Base-by-base conservation (phyloP, 139 green algal species). In the Chlamydomonas sphaeroides region DNA sequence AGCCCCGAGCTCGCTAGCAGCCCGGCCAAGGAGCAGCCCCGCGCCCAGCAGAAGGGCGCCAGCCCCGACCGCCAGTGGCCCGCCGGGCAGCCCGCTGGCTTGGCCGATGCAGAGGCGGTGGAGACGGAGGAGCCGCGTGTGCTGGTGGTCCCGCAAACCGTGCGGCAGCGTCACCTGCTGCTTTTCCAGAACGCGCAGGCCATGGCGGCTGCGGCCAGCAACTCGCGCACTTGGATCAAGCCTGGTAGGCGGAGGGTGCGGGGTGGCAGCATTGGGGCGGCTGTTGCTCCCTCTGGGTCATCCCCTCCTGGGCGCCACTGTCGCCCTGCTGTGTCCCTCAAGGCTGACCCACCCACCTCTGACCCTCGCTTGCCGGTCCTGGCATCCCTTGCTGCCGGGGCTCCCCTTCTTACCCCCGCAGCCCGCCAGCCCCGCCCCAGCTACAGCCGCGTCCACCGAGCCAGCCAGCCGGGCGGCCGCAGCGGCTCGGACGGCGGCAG, bases 71-170 rank as follows among this genome's bases (percentile, higher is more conserved):
- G 45, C 45, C 45, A 53, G 11, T 14, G 45, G 45, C 45, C 45
- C 45, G 45, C 45, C 11, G 45, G 45, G 10, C 45, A 53, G 45
- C 45, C 45, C 14, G 45, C 45, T 14, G 45, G 45, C 45, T 11
- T 38, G n/a, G 59, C 8, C 59, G 8, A 35, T 1, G 14, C 30
- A 6, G n/a, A 36, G 14, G 35, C 17, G 33, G 73, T 80, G 36
- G 57, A 80, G 73, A 80, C 73, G 41, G 73, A 80, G 73, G 25
- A 80, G 57, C 73, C 73, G 5, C 73, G 73, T 59, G 41, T 26
- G 15, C 20, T 80, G 59, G 41, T 61, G 39, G 73, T 61, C 39
- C 38, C 73, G 3, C 73, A 80, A 59, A 62, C 59, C 0, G 6
- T 65, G 10, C 73, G 59, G 6, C 59, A 69, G 59, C 57, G 73